Evolutionary conservation across 2,329 filamentous ascomycete genomes (phyloP).

Genomic region (Phyllosticta citriasiana): DNA sequence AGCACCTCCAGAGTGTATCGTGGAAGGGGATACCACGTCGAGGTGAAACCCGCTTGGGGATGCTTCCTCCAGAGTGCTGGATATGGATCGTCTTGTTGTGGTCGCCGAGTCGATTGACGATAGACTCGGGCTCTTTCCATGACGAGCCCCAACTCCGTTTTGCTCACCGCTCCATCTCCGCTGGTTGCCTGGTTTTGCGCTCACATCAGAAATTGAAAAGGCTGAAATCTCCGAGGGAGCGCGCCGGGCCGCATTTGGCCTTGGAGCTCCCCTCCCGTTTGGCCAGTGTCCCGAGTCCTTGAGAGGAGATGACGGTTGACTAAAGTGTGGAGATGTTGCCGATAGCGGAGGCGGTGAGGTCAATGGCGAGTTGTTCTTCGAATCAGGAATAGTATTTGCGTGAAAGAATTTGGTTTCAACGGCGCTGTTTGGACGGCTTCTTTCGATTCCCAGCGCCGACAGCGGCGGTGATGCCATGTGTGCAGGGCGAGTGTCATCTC

Average conservation of each 20-base stretch:
- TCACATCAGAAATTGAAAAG: slow-evolving; percentile 5
- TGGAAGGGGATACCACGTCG: slow-evolving; percentile 7
- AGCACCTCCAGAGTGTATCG: not conserved
- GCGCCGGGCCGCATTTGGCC: slow-evolving; percentile 21
- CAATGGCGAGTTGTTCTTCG: slow-evolving; percentile 24
- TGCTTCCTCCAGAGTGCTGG: slow-evolving; percentile 16
- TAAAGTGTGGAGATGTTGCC: slow-evolving; percentile 16
- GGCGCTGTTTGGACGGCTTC: slow-evolving; percentile 12
- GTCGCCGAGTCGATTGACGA: slow-evolving; percentile 37
- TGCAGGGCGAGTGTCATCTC: slow-evolving; percentile 14
- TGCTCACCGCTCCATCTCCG: slow-evolving; percentile 25
- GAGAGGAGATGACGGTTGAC: slow-evolving; percentile 33
- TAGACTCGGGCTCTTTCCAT: slow-evolving; percentile 32
- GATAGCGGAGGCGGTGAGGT: slow-evolving; percentile 22
- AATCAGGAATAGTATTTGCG: slow-evolving; percentile 46
- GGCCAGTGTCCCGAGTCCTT: slow-evolving; percentile 40
- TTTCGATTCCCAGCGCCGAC: slow-evolving; percentile 18
- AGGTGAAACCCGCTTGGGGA: slow-evolving; percentile 23
- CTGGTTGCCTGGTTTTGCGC: slow-evolving; percentile 8
- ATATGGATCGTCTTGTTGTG: slow-evolving; percentile 19
- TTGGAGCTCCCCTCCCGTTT: slow-evolving; percentile 40
- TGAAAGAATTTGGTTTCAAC: slow-evolving; percentile 58
- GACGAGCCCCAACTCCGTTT: slow-evolving; percentile 20
- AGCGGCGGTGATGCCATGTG: slow-evolving; percentile 26
- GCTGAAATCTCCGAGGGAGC: slow-evolving; percentile 20